A percentile compares a stretch with the other conserved stretches of the same genome.
phyloP scores from a whole-genome alignment of 495 filamentous ascomycete genomes.

The Tuber melanosporum region DNA sequence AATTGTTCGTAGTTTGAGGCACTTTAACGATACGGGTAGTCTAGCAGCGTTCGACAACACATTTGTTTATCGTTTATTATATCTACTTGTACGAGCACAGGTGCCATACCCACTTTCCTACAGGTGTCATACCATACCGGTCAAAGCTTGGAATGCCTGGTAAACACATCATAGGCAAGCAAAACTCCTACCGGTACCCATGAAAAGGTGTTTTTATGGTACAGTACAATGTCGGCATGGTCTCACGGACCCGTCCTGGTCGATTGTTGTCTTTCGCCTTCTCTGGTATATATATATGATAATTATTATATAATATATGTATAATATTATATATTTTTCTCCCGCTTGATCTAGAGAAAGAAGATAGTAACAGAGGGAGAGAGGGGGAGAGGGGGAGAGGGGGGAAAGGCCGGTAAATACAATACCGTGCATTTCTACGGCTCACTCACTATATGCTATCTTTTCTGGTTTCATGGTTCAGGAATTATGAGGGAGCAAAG shows the following conservation, averaged over 20 bases:
- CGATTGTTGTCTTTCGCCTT: neutral
- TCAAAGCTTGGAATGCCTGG: neutral
- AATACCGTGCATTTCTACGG: neutral
- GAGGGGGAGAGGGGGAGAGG: neutral
- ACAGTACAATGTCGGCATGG: neutral
- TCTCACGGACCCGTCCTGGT: neutral
- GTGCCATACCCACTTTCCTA: neutral
- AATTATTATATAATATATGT: too few species aligned
- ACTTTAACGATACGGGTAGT: neutral
- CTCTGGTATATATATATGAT: neutral
- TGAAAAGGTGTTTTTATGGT: neutral
- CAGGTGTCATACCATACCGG: neutral
- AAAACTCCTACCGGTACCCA: neutral
- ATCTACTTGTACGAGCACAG: neutral
- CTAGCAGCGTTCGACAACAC: neutral
- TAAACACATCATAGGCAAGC: neutral
- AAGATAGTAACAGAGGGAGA: too few species aligned
- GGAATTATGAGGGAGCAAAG: neutral
- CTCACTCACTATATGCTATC: neutral
- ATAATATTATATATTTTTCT: neutral
- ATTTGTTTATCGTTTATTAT: neutral
- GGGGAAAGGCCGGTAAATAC: neutral
- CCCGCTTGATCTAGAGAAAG: neutral
- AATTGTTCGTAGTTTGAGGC: neutral
- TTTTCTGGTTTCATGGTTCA: neutral